Conservation (phyloP, 495 filamentous ascomycete genomes). For the Hypoxylon fuscum region DNA sequence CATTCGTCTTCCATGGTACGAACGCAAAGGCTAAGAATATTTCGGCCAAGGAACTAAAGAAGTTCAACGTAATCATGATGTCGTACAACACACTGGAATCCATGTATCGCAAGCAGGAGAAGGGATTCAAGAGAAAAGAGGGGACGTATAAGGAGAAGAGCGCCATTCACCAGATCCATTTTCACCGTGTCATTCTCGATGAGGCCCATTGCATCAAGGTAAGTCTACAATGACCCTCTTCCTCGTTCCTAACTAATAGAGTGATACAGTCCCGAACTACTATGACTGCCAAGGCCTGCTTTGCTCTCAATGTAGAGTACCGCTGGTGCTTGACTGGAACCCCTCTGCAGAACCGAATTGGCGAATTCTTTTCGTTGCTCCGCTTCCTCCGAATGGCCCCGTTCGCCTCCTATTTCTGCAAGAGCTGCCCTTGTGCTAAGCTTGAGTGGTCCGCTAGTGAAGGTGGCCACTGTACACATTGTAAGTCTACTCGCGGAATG, state of each 20-base stretch:
- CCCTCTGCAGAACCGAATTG: slow-evolving; percentile 94
- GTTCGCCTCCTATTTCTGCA: slow-evolving; percentile 94
- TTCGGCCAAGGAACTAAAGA: slow-evolving; percentile 73
- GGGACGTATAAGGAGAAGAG: slow-evolving; percentile 78
- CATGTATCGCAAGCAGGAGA: slow-evolving; percentile 88
- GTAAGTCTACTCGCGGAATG: slow-evolving; percentile 49
- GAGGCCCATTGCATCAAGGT: slow-evolving; percentile 97
- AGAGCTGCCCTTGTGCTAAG: slow-evolving; percentile 76
- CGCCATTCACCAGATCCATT: slow-evolving; percentile 83
- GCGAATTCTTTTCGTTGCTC: slow-evolving; percentile 94
- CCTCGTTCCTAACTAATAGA: slow-evolving; percentile 33
- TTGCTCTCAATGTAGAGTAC: slow-evolving; percentile 83
- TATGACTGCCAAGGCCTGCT: slow-evolving; percentile 93
- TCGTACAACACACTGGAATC: slow-evolving; percentile 95
- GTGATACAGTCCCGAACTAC: slow-evolving; percentile 68
- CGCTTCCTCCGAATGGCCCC: slow-evolving; percentile 88
- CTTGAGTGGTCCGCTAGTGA: slow-evolving; percentile 84
- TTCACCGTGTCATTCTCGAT: slow-evolving; percentile 92
- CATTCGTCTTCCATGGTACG: slow-evolving; percentile 87
- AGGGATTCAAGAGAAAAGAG: slow-evolving; percentile 84
- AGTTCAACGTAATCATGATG: slow-evolving; percentile 93
- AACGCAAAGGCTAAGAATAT: slow-evolving; percentile 83
- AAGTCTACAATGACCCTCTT: slow-evolving; percentile 5
- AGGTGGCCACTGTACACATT: slow-evolving; percentile 71
- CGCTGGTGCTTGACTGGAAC: slow-evolving; percentile 97